These are phyloP conservation scores for Sporothrix humicola DNA, from an alignment of 2,329 filamentous ascomycete species.

Conservation along the genomic window DNA sequence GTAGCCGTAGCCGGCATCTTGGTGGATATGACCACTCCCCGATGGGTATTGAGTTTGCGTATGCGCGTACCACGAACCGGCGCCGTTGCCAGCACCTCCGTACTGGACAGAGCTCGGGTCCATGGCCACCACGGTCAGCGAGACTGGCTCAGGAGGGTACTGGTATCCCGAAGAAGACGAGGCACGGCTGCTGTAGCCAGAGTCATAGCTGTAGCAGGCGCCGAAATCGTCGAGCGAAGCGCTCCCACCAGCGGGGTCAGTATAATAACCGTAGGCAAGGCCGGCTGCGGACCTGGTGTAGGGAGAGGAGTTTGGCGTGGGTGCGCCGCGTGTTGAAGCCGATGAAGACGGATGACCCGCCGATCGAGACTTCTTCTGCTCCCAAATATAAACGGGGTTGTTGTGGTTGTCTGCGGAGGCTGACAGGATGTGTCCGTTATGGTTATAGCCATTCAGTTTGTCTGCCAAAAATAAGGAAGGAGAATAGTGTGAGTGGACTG, in stretches of 20 bases:
- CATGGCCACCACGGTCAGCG: constrained; percentile 11
- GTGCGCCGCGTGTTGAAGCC: not conserved
- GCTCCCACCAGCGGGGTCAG: not conserved
- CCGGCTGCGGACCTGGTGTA: not conserved
- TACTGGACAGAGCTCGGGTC: not conserved
- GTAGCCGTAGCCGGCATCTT: constrained; percentile 17
- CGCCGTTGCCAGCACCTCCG: not conserved
- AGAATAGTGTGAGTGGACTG: not conserved
- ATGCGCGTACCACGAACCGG: not conserved
- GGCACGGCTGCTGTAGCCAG: constrained; percentile 11
- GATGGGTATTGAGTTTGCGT: not conserved
- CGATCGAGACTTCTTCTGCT: constrained; percentile 21
- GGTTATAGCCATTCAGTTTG: constrained; percentile 24
- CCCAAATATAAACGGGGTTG: constrained; percentile 28
- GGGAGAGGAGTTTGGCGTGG: not conserved
- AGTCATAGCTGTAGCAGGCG: constrained; percentile 17
- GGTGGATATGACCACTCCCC: not conserved
- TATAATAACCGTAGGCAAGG: not conserved
- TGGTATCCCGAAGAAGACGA: constrained; percentile 13
- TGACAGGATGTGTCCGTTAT: constrained; percentile 20
- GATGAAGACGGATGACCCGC: not conserved
- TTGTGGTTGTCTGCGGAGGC: constrained; percentile 32
- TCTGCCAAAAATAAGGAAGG: not conserved
- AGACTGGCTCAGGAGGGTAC: not conserved
- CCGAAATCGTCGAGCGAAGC: not conserved